A percentile compares a stretch with the other conserved stretches of the same genome.
These are phyloP conservation scores for Beauveria brongniartii DNA, from an alignment of 2,329 filamentous ascomycete species.

Conservation along the genomic window DNA sequence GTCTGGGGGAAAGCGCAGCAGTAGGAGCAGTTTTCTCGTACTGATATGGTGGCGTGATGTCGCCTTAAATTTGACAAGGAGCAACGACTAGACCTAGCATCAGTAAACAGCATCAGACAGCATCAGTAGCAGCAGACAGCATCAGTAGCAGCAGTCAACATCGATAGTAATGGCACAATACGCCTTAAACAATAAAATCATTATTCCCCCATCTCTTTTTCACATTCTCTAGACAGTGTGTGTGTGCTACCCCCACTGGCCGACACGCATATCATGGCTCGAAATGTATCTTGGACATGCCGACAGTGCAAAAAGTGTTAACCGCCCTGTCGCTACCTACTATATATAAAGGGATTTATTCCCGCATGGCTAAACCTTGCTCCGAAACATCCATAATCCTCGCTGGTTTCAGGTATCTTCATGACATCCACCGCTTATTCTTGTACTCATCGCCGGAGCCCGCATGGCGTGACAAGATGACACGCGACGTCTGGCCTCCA, in stretches of 20 bases:
- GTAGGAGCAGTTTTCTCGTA: neutral
- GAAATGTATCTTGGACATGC: neutral
- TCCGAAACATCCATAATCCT: slow-evolving; percentile 7
- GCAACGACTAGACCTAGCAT: neutral
- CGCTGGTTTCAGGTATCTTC: slow-evolving; percentile 9
- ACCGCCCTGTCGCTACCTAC: neutral
- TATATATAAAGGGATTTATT: slow-evolving; percentile 3
- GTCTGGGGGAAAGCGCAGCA: slow-evolving; percentile 6
- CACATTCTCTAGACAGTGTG: neutral
- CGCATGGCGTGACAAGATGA: neutral
- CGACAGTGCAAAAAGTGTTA: neutral
- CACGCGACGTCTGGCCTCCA: neutral
- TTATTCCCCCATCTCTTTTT: neutral
- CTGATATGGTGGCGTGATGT: neutral
- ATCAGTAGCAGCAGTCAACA: neutral
- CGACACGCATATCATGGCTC: neutral
- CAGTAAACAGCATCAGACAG: neutral
- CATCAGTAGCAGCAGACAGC: neutral
- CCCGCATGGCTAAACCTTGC: neutral
- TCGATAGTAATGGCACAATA: neutral
- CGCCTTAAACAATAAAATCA: neutral
- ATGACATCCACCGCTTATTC: slow-evolving; percentile 8
- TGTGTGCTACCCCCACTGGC: neutral
- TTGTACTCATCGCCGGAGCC: neutral
- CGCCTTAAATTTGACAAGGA: neutral